Evolutionary conservation across 2,329 filamentous ascomycete genomes (phyloP).

Genomic region (Fusarium nisikadoi): DNA sequence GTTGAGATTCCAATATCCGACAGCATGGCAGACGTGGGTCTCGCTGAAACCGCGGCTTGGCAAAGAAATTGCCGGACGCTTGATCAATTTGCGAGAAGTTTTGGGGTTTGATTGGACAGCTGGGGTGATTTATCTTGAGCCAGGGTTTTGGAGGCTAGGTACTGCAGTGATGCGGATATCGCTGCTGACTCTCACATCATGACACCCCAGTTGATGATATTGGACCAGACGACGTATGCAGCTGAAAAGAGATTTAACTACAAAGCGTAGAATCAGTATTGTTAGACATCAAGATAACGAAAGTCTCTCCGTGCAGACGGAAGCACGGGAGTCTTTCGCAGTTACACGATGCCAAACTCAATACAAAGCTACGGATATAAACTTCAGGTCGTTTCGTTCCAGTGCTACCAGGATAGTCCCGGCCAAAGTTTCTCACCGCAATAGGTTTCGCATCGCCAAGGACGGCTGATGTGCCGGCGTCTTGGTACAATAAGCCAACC

Average conservation of each 20-base stretch:
- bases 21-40: not conserved
- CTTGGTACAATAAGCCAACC: not conserved
- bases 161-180: too few relatives aligned
- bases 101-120: not conserved
- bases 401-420: fast-evolving
- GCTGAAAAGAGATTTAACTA: fast-evolving
- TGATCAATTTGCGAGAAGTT: not conserved
- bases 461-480: not conserved
- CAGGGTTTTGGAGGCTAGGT: too few relatives aligned
- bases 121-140: not conserved
- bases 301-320: fast-evolving
- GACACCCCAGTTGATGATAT: not conserved
- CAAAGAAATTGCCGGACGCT: not conserved
- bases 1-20: not conserved
- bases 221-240: fast-evolving
- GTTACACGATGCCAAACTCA: not conserved
- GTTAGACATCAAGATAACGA: fast-evolving
- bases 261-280: fast-evolving
- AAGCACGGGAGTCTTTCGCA: fast-evolving
- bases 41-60: not conserved
- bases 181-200: not conserved
- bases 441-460: not conserved
- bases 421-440: not conserved
- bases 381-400: not conserved
- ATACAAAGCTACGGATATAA: not conserved